Evolutionary conservation across 2,329 filamentous ascomycete species (phyloP), one percentile per base, ranked within the genome.

Genomic region (Colletotrichum orbiculare): DNA sequence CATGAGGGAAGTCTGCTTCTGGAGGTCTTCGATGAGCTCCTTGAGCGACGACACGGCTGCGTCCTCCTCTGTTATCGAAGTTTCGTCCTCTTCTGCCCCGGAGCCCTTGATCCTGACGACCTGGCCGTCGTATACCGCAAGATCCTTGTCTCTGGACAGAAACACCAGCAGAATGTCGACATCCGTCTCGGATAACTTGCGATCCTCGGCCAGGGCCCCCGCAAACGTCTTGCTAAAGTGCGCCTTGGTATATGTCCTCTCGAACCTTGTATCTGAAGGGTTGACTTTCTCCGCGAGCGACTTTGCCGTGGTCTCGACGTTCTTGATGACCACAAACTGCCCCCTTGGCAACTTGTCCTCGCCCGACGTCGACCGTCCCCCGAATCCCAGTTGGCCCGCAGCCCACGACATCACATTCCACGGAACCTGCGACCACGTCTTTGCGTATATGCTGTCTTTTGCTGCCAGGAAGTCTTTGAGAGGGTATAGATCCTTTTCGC

Each of bases 41-140:
- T 94, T 95, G 9, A 99, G 86, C 15, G 91, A 91, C 1, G 94
- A 94, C 67, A 97, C 92, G 1, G 92, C 91, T 5, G 83, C 81
- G 78, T 99, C 96, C 71, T 96, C 91, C 62, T 89, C 82, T 1
- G 91, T 92, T 68, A 98, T 90, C 0, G 71, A 70, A 1, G 73
- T 64, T 48, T 80, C 77, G 55, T 87, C 83, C 7, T 69, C 71
- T 3, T 72, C 64, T 7, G 69, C 71, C 3, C 82, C 80, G 0
- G 84, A 74, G 0, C 78, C 77, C 71, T 87, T 90, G 75, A 98
- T 89, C 74, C 92, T 94, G 70, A 99, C 85, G 0, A 89, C 92
- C 69, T 88, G 78, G 5, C 86, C 87, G 72, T 93, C 89, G 70
- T 83, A 88, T 54, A 79, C 82, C 39, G 89, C 78, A 43, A 83